Evolutionary conservation across 129 eudicot genomes (phyloP), one percentile per base, ranked within the genome.

Genomic region (Arctium lappa): DNA sequence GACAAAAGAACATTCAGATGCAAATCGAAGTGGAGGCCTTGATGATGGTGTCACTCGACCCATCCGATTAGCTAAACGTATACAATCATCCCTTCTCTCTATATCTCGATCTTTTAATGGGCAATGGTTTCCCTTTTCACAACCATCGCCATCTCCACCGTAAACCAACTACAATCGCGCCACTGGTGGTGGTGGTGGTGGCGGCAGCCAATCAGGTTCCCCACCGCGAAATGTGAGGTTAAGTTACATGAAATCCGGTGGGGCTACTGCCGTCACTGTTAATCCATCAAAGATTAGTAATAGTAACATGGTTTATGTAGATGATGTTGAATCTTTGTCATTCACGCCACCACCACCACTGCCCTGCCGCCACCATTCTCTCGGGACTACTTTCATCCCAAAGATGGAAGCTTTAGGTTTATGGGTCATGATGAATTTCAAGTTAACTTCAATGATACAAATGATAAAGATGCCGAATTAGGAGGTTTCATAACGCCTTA

Each of bases 321-420:
- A 87, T 39, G 94, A 91, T 29, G 69, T 73, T 38, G 89, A 85
- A 40, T 42, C 86, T 22, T 71, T 77, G 60, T 65, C 73, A 6
- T 89, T 86, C 80, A 75, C 91, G 31, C 81, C 80, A 82, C 88
- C 86, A 1, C 88, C 95, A 12, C 77, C 78, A 22, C 27, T 22
- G 0, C 27, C 27, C 27, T 22, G 29, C 87, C 87, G 48, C 95
- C 91, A 0, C 97, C 91, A 0, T 93, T 92, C 5, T 90, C 97
- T 1, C 92, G 98, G 98, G 97, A 94, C 84, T 94, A 86, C 79
- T 94, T 94, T 85, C 90, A 90, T 53, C 94, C 94, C 3, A 77
- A 72, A 42, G 96, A 92, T 32, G 94, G 92, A 75, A 94, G 98
- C 86, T 94, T 94, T 86, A 84, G 96, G 74, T 92, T 94, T 83